Base-by-base conservation (phyloP, 345 rosid genomes). In the Limnanthes douglasii region DNA sequence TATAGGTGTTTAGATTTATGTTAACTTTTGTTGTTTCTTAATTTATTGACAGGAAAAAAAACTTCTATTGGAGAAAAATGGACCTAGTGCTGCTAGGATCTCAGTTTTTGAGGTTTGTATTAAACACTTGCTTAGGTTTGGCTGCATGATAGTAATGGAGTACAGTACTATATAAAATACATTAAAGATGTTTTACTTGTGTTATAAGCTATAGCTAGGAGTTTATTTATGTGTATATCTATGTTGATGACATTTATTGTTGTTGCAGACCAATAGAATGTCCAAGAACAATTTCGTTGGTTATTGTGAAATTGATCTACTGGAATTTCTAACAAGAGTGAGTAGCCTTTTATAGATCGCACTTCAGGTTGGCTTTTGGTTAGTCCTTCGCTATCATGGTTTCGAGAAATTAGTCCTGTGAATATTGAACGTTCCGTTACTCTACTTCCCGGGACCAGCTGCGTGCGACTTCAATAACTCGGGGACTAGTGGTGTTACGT, bases 251-350 rank as follows among this genome's bases (percentile, higher is more conserved):
- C 24, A n/a, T 46, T 0, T 11, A 29, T 31, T 25, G 6, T 10
- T 62, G 44, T 9, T 67, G 76, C 78, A 88, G 97, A 88, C 95
- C 0, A 82, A 88, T 54, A 73, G 61, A 66, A 24, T 88, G 40
- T 66, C 62, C 3, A 83, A 69, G 64, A 83, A 70, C 64, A 75
- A 67, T 45, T 53, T 82, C n/a, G 31, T 78, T 8, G 97, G 95
- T n/a, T 73, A 71, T 22, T 69, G 83, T 40, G 97, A 88, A 45
- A 50, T 82, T 50, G 82, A 88, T 62, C 63, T 88, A 28, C 75
- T 71, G 23, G 83, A 83, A 49, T 74, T 61, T 60, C 60, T 73
- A 26, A 46, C 60, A 11, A 60, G 41, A 72, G 95, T 78, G 29
- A 73, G 71, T 26, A 24, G 39, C 27, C 41, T 23, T 37, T n/a